These are phyloP conservation scores for Euphorbia neoarborescens DNA, from an alignment of 441 rosid genomes.

Conservation along the genomic window DNA sequence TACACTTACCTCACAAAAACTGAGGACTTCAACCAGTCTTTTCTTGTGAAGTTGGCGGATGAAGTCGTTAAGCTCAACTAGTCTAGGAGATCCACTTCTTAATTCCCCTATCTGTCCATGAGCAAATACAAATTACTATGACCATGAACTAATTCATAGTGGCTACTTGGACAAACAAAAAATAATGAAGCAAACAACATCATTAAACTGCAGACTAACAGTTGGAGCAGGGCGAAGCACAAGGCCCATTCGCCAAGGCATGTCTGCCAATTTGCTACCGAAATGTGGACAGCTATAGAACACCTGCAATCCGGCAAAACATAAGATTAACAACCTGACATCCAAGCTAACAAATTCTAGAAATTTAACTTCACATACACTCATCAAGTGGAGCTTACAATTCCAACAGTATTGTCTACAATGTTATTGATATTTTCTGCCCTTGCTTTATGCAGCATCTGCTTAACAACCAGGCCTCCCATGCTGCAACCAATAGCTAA, in stretches of 20 bases:
- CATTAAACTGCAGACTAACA: conserved; percentile 37
- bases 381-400: conserved; percentile 47
- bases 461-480: conserved; percentile 98
- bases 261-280: conserved; percentile 95
- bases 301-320: conserved; percentile 43
- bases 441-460: conserved; percentile 81
- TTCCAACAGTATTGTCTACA: conserved; percentile 80
- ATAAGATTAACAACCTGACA: conserved; percentile 15
- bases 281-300: conserved; percentile 98
- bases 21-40: conserved; percentile 71
- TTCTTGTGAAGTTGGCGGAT: conserved; percentile 76
- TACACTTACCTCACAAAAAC: conserved; percentile 94
- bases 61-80: conserved; percentile 73
- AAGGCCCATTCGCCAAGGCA: conserved; percentile 98
- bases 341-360: neutral
- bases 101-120: conserved; percentile 74
- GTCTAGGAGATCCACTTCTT: conserved; percentile 85
- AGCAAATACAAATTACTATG: conserved; percentile 16
- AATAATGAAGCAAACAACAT: conserved; percentile 10
- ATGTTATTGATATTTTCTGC: conserved; percentile 60
- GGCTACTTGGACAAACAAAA: neutral
- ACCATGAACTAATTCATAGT: conserved; percentile 7
- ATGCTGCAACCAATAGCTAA: conserved; percentile 45
- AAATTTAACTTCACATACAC: conserved; percentile 2
- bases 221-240: conserved; percentile 94